phyloP scores from a whole-genome alignment of 2,329 filamentous ascomycete species.

The Tolypocladium sp. region DNA sequence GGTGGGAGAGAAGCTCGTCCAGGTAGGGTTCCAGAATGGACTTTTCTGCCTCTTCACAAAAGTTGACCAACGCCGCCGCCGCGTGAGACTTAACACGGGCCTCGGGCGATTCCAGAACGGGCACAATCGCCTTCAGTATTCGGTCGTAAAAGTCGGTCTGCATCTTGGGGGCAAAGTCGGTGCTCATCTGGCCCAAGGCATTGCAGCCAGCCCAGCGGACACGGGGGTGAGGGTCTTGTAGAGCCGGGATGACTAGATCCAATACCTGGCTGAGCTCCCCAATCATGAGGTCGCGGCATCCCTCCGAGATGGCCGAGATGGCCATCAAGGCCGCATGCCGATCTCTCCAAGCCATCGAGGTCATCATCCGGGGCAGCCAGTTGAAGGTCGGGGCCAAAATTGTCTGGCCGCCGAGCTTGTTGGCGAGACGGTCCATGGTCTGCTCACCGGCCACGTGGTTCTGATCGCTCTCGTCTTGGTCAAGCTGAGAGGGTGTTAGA shows the following conservation, averaged over 20 bases:
- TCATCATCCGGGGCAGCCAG: slow-evolving; percentile 98
- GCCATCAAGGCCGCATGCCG: slow-evolving; percentile 96
- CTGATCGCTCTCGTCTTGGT: slow-evolving; percentile 89
- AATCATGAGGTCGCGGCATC: slow-evolving; percentile 91
- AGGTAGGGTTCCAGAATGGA: slow-evolving; percentile 85
- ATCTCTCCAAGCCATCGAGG: slow-evolving; percentile 87
- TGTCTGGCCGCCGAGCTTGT: slow-evolving; percentile 92
- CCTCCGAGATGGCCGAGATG: slow-evolving; percentile 96
- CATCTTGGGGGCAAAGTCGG: slow-evolving; percentile 96
- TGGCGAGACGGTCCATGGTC: slow-evolving; percentile 94
- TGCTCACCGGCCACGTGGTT: slow-evolving; percentile 98
- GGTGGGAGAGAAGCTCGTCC: slow-evolving; percentile 72
- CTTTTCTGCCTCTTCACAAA: slow-evolving; percentile 97
- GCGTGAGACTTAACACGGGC: slow-evolving; percentile 94
- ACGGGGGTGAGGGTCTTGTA: slow-evolving; percentile 83
- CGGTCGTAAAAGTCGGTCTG: slow-evolving; percentile 88
- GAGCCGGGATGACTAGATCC: slow-evolving; percentile 84
- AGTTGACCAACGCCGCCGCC: slow-evolving; percentile 95
- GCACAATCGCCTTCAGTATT: slow-evolving; percentile 84
- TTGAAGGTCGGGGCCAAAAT: slow-evolving; percentile 89
- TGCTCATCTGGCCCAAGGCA: slow-evolving; percentile 98
- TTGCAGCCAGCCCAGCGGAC: slow-evolving; percentile 98
- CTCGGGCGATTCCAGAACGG: slow-evolving; percentile 81
- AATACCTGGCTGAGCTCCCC: slow-evolving; percentile 90
- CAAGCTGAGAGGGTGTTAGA: slow-evolving; percentile 49